These are phyloP conservation scores for Passalora sequoiae DNA, from an alignment of 2,329 filamentous ascomycete genomes.

Conservation along the genomic window DNA sequence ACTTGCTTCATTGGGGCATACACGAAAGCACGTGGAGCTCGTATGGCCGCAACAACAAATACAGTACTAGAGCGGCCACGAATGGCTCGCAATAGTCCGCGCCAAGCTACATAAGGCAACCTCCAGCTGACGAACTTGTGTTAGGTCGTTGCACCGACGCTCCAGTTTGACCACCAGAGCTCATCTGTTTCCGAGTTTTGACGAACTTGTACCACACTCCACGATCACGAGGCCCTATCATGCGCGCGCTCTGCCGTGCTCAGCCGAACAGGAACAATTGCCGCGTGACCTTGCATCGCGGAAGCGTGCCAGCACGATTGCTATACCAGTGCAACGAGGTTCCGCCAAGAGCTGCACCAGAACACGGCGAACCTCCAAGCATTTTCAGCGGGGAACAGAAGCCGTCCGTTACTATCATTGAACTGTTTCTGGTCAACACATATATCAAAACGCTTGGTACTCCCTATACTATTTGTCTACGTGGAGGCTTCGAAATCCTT, in stretches of 20 bases:
- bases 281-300: neutral
- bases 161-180: too few species aligned
- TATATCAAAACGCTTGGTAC: neutral
- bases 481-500: neutral
- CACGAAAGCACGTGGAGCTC: neutral
- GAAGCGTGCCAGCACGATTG: neutral
- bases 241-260: neutral
- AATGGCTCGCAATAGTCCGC: neutral
- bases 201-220: neutral
- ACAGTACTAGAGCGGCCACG: neutral
- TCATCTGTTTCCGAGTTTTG: too few species aligned
- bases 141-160: neutral
- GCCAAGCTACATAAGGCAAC: neutral
- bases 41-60: neutral
- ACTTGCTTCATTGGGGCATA: neutral
- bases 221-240: neutral
- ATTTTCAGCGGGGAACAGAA: neutral
- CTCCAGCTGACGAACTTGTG: neutral
- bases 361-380: neutral
- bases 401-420: neutral
- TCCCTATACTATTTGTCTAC: constrained; percentile 2
- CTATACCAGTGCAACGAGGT: neutral
- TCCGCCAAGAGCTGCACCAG: neutral
- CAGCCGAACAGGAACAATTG: neutral
- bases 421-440: neutral